These are phyloP conservation scores for Kodamaea plutei DNA, from an alignment of 1,139 yeast genomes.

Conservation along the genomic window DNA sequence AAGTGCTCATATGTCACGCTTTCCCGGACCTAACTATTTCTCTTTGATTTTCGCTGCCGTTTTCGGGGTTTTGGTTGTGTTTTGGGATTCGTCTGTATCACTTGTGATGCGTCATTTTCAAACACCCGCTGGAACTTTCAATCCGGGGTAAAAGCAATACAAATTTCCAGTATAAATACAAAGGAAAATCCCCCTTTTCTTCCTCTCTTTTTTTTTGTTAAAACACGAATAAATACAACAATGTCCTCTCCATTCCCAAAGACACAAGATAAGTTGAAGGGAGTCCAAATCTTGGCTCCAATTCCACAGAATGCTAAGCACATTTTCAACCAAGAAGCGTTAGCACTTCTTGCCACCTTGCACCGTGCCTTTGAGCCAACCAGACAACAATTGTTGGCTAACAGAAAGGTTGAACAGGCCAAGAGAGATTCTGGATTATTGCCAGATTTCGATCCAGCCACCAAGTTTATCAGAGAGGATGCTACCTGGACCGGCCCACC, in stretches of 20 bases:
- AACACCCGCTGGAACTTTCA: conserved; percentile 1
- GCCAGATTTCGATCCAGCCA: conserved; percentile 73
- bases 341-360: conserved; percentile 67
- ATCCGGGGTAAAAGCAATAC: conserved; percentile 1
- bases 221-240: too few species aligned
- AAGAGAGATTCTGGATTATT: conserved; percentile 63
- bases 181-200: too few species aligned
- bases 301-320: conserved; percentile 57
- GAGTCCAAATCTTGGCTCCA: conserved; percentile 64
- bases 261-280: conserved; percentile 49
- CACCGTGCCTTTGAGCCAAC: conserved; percentile 67
- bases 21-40: too few species aligned
- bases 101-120: too few species aligned
- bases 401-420: conserved; percentile 57
- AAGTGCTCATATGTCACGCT: too few species aligned
- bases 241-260: conserved; percentile 54
- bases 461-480: conserved; percentile 66
- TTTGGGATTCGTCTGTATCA: too few species aligned
- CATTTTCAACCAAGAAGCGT: conserved; percentile 64
- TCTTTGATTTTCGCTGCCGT: too few species aligned
- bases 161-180: too few species aligned
- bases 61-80: too few species aligned
- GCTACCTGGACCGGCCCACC: conserved; percentile 77
- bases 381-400: conserved; percentile 56
- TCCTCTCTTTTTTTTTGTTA: too few species aligned